These are phyloP conservation scores for Podospora tetraspora DNA, from an alignment of 495 filamentous ascomycete genomes.

Conservation along the genomic window DNA sequence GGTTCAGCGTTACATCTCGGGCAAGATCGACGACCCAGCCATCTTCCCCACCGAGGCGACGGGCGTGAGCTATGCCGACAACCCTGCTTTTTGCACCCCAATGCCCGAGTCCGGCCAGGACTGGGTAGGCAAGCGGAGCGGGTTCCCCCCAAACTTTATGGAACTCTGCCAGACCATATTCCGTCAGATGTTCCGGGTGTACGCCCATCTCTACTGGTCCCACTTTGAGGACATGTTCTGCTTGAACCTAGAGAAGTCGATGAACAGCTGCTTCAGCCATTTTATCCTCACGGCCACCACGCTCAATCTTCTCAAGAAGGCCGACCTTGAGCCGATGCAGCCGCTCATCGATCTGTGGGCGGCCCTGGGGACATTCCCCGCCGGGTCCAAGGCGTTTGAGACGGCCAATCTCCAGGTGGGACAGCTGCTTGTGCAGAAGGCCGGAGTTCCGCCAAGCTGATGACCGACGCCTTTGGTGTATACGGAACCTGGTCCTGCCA, in stretches of 20 bases:
- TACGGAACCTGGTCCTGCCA: background rate
- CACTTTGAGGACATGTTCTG: constrained; percentile 82
- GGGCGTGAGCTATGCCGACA: constrained; percentile 52
- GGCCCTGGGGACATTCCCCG: constrained; percentile 73
- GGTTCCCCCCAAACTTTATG: constrained; percentile 83
- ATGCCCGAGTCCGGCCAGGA: constrained; percentile 49
- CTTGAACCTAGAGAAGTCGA: constrained; percentile 71
- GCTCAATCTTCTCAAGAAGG: constrained; percentile 73
- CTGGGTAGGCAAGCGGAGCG: constrained; percentile 82
- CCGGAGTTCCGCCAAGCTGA: constrained; percentile 27
- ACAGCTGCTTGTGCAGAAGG: constrained; percentile 41
- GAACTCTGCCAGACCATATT: constrained; percentile 86
- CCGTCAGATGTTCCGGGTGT: constrained; percentile 96
- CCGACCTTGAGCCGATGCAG: constrained; percentile 92
- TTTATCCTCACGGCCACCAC: constrained; percentile 85
- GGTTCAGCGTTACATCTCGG: constrained; percentile 90
- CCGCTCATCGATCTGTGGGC: constrained; percentile 86
- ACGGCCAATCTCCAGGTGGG: constrained; percentile 47
- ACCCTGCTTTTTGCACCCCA: constrained; percentile 52
- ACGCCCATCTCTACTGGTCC: constrained; percentile 83
- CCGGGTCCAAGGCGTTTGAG: constrained; percentile 56
- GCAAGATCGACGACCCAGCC: constrained; percentile 77
- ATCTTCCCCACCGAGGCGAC: constrained; percentile 78
- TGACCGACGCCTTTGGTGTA: background rate
- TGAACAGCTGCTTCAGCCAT: constrained; percentile 94